Base-by-base conservation (phyloP, 2,329 filamentous ascomycete species). In the Penicillium crustosum region DNA sequence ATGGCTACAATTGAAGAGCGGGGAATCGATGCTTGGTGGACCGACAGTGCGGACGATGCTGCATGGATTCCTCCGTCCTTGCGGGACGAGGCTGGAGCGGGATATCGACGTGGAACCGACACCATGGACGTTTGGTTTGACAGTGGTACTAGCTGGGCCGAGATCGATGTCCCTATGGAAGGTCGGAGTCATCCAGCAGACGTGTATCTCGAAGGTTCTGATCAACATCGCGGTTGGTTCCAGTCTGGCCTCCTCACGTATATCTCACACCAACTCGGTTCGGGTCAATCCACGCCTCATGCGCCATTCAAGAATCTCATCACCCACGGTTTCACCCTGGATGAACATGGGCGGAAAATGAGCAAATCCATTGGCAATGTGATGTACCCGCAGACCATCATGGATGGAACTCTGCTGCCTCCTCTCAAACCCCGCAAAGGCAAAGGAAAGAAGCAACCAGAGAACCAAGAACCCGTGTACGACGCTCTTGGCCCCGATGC, bases 51-150 rank as follows among this genome's bases (percentile, higher is more conserved):
- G 2, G 83, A 93, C 60, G 92, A 97, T 52, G 78, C 82, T 25
- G 85, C 84, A 0, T 99, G 93, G 93, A 81, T 95, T 33, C 86
- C 87, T 2, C 75, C 84, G 6, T 82, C 84, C 10, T 78, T 96
- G 2, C 77, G 78, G 43, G 73, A 74, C 33, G 77, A 81, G 15
- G 53, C 69, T 9, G 68, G 72, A 31, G 49, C 65, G 5, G 73
- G 77, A 6, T 94, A 89, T 70, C 80, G 83, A 48, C 88, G 94
- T 61, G 93, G 93, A 15, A 90, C 82, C 43, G 94, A 99, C 69
- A 99, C 94, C 0, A 99, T 99, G 94, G 94, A 99, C 73, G 94
- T 99, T 10, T 99, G 94, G 94, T 99, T 99, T 67, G 94, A 99
- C 73, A 97, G 94, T 64, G 94, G 94, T 6, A 96, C 90, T 49